Conservation (phyloP, 805 yeast species). For the Lipomyces mesembrius region DNA sequence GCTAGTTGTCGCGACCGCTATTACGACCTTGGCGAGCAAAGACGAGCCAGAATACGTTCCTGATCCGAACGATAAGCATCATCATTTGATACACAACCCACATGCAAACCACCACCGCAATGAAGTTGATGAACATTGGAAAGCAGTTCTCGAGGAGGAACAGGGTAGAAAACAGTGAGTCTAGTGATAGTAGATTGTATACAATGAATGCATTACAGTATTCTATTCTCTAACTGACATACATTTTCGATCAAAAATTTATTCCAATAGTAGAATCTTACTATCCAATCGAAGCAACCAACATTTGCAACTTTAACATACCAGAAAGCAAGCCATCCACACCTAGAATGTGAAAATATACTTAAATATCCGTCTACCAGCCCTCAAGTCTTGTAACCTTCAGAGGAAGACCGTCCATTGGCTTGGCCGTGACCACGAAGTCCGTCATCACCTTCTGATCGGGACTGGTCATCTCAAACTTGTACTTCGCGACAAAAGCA, state of each 20-base stretch:
- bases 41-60: constrained; percentile 47
- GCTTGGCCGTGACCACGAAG: constrained; percentile 25
- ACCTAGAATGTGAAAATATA: background rate
- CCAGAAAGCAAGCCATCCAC: background rate
- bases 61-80: constrained; percentile 27
- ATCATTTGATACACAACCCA: constrained; percentile 27
- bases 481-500: constrained; percentile 23
- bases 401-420: constrained; percentile 26
- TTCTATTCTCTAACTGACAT: too few species aligned
- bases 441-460: constrained; percentile 13
- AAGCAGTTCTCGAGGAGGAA: constrained; percentile 17
- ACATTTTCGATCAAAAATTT: too few species aligned
- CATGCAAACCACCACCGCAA: background rate
- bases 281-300: background rate
- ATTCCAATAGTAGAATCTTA: background rate
- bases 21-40: constrained; percentile 43
- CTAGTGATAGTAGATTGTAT: background rate
- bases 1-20: constrained; percentile 68
- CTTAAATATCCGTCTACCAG: constrained; percentile 5
- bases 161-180: constrained; percentile 1
- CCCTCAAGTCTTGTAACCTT: constrained; percentile 26
- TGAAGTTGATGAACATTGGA: constrained; percentile 28
- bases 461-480: constrained; percentile 17
- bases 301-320: background rate
- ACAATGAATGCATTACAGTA: background rate